Base-by-base conservation (phyloP, 148 eudicot genomes). In the Rhododendron mucronatum region DNA sequence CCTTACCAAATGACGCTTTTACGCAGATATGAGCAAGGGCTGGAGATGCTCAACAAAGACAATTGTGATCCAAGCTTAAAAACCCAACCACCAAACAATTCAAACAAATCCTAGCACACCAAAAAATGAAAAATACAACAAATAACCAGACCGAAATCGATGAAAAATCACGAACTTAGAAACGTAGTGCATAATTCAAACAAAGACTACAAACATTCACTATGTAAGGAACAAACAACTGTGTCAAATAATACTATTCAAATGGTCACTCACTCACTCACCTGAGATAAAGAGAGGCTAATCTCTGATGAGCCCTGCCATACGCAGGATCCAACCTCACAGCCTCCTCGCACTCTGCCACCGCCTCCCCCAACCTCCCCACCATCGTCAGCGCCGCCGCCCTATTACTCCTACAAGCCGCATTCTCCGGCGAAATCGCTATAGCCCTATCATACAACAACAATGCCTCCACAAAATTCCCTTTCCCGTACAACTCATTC, bases 251-350 rank as follows among this genome's bases (percentile, higher is more conserved):
- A 55, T 55, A 55, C 30, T 13, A 63, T n/a, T 9, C 9, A 69
- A 30, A 28, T 69, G 37, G 3, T 11, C 2, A 69, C 7, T n/a
- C n/a, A n/a, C n/a, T n/a, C n/a, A n/a, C n/a, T 59, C 65, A 88
- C 93, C 93, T 87, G 20, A 89, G 87, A 83, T 88, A 89, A 20
- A 91, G 92, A 82, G 89, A 87, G 59, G 91, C 93, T 79, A 91
- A 82, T 28, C 92, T 86, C 78, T 89, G 90, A 87, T 90, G 93
- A 84, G 92, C 92, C 80, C 91, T 88, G 35, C 57, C 74, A 78
- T 90, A 91, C 0, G 87, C 80, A 10, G 90, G 86, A 51, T 91
- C 89, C 41, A 88, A 80, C 87, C 75, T 86, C 48, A 89, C 87
- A 61, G 92, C 93, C 86, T 86, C 88, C 80, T 87, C 92, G 61